These are phyloP conservation scores for Oehlia diaphana DNA, from an alignment of 192 early-diverging fungal genomes.

Conservation along the genomic window DNA sequence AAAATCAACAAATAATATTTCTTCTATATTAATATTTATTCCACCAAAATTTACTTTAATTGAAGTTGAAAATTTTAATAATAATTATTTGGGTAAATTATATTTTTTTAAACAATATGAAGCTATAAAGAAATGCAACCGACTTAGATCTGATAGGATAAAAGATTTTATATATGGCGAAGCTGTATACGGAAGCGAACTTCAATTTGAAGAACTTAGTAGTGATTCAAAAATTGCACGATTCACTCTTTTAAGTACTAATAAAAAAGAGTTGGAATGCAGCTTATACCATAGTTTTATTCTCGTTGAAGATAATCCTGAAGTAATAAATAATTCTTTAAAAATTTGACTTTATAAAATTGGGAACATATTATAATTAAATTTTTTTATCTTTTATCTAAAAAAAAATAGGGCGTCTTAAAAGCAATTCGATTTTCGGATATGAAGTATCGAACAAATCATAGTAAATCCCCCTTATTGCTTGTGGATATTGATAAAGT, in stretches of 20 bases:
- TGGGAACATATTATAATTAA: too few relatives aligned
- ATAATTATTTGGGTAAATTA: constrained; percentile 30
- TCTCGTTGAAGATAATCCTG: constrained; percentile 30
- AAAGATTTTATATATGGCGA: constrained; percentile 16
- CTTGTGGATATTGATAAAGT: neutral
- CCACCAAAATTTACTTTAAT: constrained; percentile 16
- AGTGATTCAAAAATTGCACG: neutral
- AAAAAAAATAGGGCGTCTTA: constrained; percentile 15
- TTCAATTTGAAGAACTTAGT: constrained; percentile 10
- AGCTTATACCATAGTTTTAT: constrained; percentile 17
- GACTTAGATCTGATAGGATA: neutral
- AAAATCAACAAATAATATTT: neutral
- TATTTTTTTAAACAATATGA: constrained; percentile 35
- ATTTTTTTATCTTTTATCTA: too few relatives aligned
- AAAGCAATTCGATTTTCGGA: constrained; percentile 32
- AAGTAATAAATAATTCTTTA: constrained; percentile 1
- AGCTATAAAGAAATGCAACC: constrained; percentile 15
- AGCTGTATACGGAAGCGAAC: neutral
- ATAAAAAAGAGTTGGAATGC: constrained; percentile 14
- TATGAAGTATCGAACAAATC: constrained; percentile 5
- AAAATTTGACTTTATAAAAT: too few relatives aligned
- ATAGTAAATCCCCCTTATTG: neutral
- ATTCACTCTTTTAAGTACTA: neutral
- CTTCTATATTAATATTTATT: constrained; percentile 15
- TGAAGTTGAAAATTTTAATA: neutral